Conservation (phyloP, 495 filamentous ascomycete genomes). For the Glonium stellatum region DNA sequence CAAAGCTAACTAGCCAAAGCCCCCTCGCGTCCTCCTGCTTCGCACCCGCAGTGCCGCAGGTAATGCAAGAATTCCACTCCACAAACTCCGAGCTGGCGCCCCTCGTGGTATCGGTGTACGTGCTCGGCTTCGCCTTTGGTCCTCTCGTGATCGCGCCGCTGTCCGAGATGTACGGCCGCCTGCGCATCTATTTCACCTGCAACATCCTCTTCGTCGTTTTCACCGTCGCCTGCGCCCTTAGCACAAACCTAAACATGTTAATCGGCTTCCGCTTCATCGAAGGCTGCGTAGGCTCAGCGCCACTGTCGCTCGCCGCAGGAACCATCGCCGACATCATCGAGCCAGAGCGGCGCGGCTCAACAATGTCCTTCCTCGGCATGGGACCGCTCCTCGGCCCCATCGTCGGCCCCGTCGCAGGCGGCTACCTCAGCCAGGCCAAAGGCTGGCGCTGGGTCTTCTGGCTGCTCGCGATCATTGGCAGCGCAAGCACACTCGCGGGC, state of each 20-base stretch:
- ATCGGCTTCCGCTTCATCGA: conserved; percentile 32
- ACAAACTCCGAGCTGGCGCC: conserved; percentile 4
- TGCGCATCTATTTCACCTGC: conserved; percentile 23
- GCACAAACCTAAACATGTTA: conserved; percentile 18
- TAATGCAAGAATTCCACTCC: conserved; percentile 15
- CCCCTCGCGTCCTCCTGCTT: conserved; percentile 17
- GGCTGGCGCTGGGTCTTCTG: conserved; percentile 32
- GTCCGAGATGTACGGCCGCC: conserved; percentile 25
- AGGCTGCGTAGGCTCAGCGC: conserved; percentile 28
- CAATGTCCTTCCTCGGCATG: conserved; percentile 28
- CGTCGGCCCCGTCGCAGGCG: conserved; percentile 34
- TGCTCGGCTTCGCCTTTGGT: conserved; percentile 32
- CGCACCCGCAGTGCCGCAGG: conserved; percentile 12
- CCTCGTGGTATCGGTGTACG: conserved; percentile 27
- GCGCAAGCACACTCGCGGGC: neutral
- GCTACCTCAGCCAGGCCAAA: conserved; percentile 22
- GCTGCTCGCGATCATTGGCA: conserved; percentile 28
- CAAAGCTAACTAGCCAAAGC: neutral
- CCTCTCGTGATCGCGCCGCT: conserved; percentile 22
- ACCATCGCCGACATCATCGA: conserved; percentile 28
- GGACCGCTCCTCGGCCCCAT: conserved; percentile 26
- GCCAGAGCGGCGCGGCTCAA: conserved; percentile 20
- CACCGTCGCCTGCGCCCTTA: conserved; percentile 31
- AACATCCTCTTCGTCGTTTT: conserved; percentile 27
- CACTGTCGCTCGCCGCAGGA: conserved; percentile 28